A percentile compares a stretch with the other conserved stretches of the same genome.
Evolutionary conservation across 78 protist species (phyloP).

Genomic region (Goniomonas avonlea): DNA sequence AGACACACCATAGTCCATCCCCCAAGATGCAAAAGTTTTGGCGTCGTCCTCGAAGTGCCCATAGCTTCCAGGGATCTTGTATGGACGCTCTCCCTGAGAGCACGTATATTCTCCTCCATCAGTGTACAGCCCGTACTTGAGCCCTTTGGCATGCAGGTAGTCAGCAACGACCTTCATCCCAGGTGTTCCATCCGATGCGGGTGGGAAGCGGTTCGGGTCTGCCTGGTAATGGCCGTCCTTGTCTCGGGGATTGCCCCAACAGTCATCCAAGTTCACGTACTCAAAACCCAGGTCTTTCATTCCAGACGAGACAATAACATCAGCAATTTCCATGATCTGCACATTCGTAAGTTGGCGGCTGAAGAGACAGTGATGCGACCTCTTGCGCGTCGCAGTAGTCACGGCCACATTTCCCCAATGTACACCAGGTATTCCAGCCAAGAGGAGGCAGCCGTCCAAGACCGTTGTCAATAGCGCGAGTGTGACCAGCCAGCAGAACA

Average conservation of each 20-base stretch:
- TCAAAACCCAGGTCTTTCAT: not conserved
- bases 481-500: not conserved
- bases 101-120: too few relatives aligned
- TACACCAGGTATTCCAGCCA: constrained; percentile 20
- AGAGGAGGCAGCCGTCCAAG: not conserved
- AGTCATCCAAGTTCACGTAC: constrained; percentile 32
- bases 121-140: not conserved
- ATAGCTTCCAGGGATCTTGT: too few relatives aligned
- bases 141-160: constrained; percentile 14
- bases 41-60: too few relatives aligned
- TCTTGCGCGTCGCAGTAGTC: not conserved
- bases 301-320: not conserved
- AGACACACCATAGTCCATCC: not conserved
- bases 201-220: constrained; percentile 30
- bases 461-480: not conserved
- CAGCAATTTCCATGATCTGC: too few relatives aligned
- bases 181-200: too few relatives aligned
- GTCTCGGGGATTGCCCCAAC: constrained; percentile 10
- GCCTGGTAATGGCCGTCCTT: not conserved
- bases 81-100: too few relatives aligned
- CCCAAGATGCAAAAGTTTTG: not conserved
- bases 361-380: too few relatives aligned
- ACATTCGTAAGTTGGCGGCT: too few relatives aligned
- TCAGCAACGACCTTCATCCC: constrained; percentile 31
- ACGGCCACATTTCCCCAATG: not conserved